Conservation (phyloP, 371 early-diverging fungal species). For the Circinella umbellata region DNA sequence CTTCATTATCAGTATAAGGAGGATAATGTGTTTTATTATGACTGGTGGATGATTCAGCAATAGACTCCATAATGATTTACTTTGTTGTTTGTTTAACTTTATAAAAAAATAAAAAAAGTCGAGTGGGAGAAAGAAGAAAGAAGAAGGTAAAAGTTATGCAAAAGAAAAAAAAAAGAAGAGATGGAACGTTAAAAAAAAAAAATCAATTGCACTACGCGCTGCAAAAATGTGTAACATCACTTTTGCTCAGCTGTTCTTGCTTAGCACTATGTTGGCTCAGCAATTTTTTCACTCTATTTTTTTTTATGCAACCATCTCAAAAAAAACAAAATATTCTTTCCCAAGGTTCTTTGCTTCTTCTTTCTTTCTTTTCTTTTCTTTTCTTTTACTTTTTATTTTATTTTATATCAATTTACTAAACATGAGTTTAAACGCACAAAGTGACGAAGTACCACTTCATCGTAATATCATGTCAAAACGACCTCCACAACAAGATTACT, state of each 20-base stretch:
- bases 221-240: slow-evolving; percentile 3
- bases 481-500: slow-evolving; percentile 31
- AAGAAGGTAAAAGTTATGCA: slow-evolving; percentile 6
- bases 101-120: slow-evolving; percentile 4
- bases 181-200: slow-evolving; percentile 8
- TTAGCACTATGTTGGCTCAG: background rate
- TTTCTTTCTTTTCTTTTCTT: slow-evolving; percentile 13
- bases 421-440: background rate
- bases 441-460: slow-evolving; percentile 10
- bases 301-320: background rate
- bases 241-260: slow-evolving; percentile 8
- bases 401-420: background rate
- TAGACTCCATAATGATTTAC: background rate
- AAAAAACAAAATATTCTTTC: background rate
- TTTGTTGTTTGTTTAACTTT: too few species aligned
- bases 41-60: slow-evolving; percentile 1
- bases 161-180: slow-evolving; percentile 10
- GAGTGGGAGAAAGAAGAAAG: slow-evolving; percentile 1
- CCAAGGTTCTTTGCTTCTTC: background rate
- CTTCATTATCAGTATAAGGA: slow-evolving; percentile 19
- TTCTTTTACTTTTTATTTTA: slow-evolving; percentile 11
- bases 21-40: slow-evolving; percentile 2
- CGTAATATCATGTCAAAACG: background rate
- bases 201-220: background rate
- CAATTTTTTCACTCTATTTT: background rate